Percentiles rank a stretch among this genome's conserved stretches.
phyloP scores from a whole-genome alignment of 352 stramenopile genomes.

The Elongisporangium anandrum region DNA sequence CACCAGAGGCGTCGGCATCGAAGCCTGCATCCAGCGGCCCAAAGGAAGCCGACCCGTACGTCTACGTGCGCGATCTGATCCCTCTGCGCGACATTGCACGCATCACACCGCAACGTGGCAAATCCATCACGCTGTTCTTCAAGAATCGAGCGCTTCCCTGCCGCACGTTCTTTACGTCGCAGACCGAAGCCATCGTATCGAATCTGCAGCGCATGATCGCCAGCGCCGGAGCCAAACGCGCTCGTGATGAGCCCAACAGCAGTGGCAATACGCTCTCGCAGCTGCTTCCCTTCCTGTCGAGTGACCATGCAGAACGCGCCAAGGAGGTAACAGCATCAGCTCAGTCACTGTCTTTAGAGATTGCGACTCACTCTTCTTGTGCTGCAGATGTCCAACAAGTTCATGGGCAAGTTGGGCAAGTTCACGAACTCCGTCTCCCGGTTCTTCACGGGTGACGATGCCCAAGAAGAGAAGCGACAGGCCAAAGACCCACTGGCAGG shows the following conservation, averaged over 20 bases:
- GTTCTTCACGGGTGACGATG: conserved; percentile 64
- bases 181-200: conserved; percentile 67
- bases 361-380: too few species aligned
- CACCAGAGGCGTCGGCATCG: neutral
- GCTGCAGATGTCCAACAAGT: conserved; percentile 58
- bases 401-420: conserved; percentile 68
- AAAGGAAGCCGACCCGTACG: conserved; percentile 29
- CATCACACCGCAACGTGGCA: conserved; percentile 70
- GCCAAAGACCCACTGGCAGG: conserved; percentile 32
- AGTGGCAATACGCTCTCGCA: conserved; percentile 31
- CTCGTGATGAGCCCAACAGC: conserved; percentile 20
- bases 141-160: conserved; percentile 51
- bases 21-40: conserved; percentile 9
- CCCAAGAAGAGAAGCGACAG: conserved; percentile 28
- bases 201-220: conserved; percentile 67
- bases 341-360: neutral
- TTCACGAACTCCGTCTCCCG: conserved; percentile 55
- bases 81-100: conserved; percentile 60
- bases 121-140: conserved; percentile 82
- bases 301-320: conserved; percentile 66
- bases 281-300: conserved; percentile 61
- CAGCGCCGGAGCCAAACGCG: conserved; percentile 28
- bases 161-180: conserved; percentile 62
- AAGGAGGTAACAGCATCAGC: conserved; percentile 71
- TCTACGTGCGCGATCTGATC: conserved; percentile 66